phyloP scores from a whole-genome alignment of 331 rosid species.

The Quercus tomentella region DNA sequence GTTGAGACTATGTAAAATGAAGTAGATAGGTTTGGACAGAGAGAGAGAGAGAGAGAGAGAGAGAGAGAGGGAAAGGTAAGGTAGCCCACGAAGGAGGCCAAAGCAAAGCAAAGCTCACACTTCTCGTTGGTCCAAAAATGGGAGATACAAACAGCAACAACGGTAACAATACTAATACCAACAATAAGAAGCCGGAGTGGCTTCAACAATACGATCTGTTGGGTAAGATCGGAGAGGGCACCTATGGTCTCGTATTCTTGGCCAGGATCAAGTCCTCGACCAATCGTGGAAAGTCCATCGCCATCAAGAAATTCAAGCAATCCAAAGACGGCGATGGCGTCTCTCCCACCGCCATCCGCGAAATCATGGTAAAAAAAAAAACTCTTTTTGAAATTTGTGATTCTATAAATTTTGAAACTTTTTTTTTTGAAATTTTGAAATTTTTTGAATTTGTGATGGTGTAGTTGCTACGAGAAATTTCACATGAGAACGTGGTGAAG shows the following conservation, averaged over 20 bases:
- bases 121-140: too few species aligned
- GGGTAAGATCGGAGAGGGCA: conserved; percentile 96
- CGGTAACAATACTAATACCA: conserved; percentile 12
- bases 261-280: conserved; percentile 61
- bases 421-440: neutral
- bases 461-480: conserved; percentile 88
- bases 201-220: conserved; percentile 92
- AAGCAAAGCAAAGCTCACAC: too few species aligned
- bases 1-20: too few species aligned
- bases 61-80: too few species aligned
- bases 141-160: too few species aligned
- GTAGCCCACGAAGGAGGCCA: too few species aligned
- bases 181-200: conserved; percentile 85
- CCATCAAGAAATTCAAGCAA: conserved; percentile 96
- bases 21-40: too few species aligned
- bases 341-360: conserved; percentile 98
- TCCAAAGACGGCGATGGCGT: conserved; percentile 99
- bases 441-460: conserved; percentile 12
- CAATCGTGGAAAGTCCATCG: conserved; percentile 94
- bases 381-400: too few species aligned
- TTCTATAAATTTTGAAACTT: neutral
- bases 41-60: too few species aligned
- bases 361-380: conserved; percentile 63
- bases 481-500: conserved; percentile 94
- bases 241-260: conserved; percentile 94